Evolutionary conservation across 345 rosid species (phyloP).

Genomic region (Eucalyptus fibrosa): DNA sequence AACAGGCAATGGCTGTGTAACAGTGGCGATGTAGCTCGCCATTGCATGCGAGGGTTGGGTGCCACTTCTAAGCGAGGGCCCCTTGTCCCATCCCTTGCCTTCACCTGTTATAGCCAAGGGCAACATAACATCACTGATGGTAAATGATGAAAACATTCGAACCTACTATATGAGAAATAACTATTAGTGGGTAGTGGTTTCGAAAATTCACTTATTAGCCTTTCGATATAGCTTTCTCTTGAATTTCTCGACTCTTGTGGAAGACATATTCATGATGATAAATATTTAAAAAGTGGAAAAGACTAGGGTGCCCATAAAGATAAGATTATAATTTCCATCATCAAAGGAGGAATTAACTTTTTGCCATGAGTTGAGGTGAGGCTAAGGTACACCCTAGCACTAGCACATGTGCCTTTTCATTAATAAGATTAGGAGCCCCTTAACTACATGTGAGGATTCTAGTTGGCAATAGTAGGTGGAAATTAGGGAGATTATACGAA

Average conservation of each 20-base stretch:
- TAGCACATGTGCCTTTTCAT: not conserved
- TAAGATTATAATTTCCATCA: not conserved
- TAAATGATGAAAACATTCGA: not conserved
- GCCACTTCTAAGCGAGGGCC: not conserved
- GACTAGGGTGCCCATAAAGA: not conserved
- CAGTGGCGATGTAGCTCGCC: fast-evolving
- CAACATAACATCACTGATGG: fast-evolving
- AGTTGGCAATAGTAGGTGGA: not conserved
- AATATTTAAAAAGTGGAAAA: not conserved
- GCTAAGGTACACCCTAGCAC: not conserved
- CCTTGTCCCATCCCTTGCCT: not conserved
- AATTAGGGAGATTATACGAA: too few species aligned
- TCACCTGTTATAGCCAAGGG: not conserved
- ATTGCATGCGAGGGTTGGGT: fast-evolving
- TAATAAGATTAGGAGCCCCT: not conserved
- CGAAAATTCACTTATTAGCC: not conserved
- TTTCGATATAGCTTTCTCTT: not conserved
- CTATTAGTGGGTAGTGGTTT: not conserved
- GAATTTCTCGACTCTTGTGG: not conserved
- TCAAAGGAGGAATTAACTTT: not conserved
- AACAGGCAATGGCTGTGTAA: fast-evolving
- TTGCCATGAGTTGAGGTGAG: not conserved
- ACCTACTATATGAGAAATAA: not conserved
- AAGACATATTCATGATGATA: not conserved
- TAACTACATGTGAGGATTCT: not conserved